A percentile compares a stretch with the other conserved stretches of the same genome.
These are phyloP conservation scores for Ophiostoma triangulosporum DNA, from an alignment of 2,329 filamentous ascomycete species.

Conservation along the genomic window DNA sequence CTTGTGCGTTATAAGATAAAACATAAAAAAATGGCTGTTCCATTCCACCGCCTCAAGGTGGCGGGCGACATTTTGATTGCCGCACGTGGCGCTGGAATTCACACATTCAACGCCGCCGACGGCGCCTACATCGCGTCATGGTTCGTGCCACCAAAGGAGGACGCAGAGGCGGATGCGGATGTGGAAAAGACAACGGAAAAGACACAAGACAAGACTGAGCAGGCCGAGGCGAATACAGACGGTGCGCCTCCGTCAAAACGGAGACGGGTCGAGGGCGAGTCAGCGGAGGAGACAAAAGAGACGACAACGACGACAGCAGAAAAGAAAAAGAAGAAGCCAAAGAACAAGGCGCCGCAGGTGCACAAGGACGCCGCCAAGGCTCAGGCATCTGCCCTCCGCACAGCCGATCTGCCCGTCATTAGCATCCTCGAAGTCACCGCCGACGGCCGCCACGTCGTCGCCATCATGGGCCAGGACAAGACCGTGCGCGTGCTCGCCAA, in stretches of 20 bases:
- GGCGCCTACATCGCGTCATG: conserved; percentile 48
- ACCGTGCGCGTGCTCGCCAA: conserved; percentile 70
- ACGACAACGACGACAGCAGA: neutral
- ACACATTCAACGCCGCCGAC: conserved; percentile 48
- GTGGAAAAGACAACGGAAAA: neutral
- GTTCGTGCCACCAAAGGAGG: conserved; percentile 28
- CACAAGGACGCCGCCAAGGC: neutral
- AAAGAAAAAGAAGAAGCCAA: conserved; percentile 24
- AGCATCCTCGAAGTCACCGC: conserved; percentile 52
- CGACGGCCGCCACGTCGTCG: conserved; percentile 56
- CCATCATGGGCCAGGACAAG: conserved; percentile 85
- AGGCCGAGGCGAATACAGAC: neutral
- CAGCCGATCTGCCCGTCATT: conserved; percentile 47
- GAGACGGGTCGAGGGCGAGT: conserved; percentile 4
- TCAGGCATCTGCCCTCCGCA: conserved; percentile 18
- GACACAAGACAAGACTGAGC: neutral
- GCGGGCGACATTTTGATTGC: conserved; percentile 52
- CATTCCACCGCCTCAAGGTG: conserved; percentile 50
- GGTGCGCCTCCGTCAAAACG: conserved; percentile 7
- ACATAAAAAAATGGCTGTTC: conserved; percentile 22
- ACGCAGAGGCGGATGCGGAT: neutral
- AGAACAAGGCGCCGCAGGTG: neutral
- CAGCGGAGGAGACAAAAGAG: neutral
- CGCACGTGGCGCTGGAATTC: conserved; percentile 58
- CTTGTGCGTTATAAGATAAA: neutral